A percentile compares a stretch with the other conserved stretches of the same genome.
These are phyloP conservation scores for Sclerotinia minor DNA, from an alignment of 2,329 filamentous ascomycete species.

Conservation along the genomic window DNA sequence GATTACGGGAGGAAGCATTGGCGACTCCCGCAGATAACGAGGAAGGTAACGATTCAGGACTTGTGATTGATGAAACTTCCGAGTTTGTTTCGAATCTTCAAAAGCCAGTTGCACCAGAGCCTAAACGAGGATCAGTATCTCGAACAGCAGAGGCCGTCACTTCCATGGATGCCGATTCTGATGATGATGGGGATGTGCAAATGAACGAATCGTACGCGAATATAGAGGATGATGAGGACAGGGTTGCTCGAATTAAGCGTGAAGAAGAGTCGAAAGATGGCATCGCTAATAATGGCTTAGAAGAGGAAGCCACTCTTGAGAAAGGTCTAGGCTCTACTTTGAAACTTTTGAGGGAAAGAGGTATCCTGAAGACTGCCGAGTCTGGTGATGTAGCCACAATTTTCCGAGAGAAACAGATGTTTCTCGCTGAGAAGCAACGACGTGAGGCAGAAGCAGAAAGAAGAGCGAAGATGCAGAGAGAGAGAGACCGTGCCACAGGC, in stretches of 20 bases:
- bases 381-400: slow-evolving; percentile 64
- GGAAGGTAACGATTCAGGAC: slow-evolving; percentile 56
- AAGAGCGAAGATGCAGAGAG: slow-evolving; percentile 76
- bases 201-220: slow-evolving; percentile 42
- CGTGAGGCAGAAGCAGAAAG: slow-evolving; percentile 78
- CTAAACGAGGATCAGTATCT: slow-evolving; percentile 44
- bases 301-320: slow-evolving; percentile 79
- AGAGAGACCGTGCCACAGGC: slow-evolving; percentile 81
- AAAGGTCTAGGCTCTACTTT: slow-evolving; percentile 80
- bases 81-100: slow-evolving; percentile 89
- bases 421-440: slow-evolving; percentile 76
- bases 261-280: slow-evolving; percentile 51
- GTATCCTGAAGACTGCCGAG: slow-evolving; percentile 68
- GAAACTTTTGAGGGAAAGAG: slow-evolving; percentile 79
- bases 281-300: slow-evolving; percentile 70
- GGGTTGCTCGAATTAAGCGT: slow-evolving; percentile 51
- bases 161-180: slow-evolving; percentile 48
- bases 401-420: slow-evolving; percentile 71
- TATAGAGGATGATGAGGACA: slow-evolving; percentile 49
- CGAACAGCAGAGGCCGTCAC: slow-evolving; percentile 46
- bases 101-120: slow-evolving; percentile 60
- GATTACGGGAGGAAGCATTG: slow-evolving; percentile 66
- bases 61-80: slow-evolving; percentile 94
- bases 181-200: slow-evolving; percentile 44
- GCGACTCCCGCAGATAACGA: slow-evolving; percentile 57